Evolutionary conservation across 257 asterid genomes (phyloP).

Genomic region (Galeopsis tetrahit): DNA sequence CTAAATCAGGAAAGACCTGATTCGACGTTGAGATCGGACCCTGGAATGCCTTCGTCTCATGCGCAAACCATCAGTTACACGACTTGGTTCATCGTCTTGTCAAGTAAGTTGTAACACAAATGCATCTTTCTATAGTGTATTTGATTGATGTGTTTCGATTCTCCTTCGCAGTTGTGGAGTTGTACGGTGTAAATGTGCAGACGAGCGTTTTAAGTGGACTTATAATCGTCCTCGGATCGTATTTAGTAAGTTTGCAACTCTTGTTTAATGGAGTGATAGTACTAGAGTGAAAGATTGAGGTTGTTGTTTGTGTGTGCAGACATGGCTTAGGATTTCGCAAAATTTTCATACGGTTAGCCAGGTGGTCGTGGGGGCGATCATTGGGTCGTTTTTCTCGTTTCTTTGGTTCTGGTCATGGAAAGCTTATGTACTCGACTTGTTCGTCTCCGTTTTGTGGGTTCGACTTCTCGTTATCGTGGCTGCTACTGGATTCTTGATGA

Average conservation of each 20-base stretch:
- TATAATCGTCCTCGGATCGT: constrained; percentile 52
- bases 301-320: constrained; percentile 45
- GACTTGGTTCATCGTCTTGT: constrained; percentile 45
- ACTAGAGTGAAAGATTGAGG: background rate
- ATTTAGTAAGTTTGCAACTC: constrained; percentile 59
- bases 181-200: constrained; percentile 55
- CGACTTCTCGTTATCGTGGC: constrained; percentile 48
- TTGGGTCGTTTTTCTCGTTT: constrained; percentile 55
- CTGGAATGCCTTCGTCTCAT: constrained; percentile 97
- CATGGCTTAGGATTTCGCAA: constrained; percentile 88
- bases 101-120: constrained; percentile 45
- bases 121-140: too few relatives aligned
- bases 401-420: constrained; percentile 77
- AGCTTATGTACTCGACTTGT: constrained; percentile 46
- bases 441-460: constrained; percentile 49
- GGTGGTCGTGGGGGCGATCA: constrained; percentile 67
- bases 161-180: constrained; percentile 59
- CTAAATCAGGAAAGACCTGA: constrained; percentile 79
- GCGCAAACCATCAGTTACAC: constrained; percentile 69
- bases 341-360: constrained; percentile 69
- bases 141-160: background rate
- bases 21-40: constrained; percentile 68
- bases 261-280: too few relatives aligned
- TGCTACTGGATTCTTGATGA: constrained; percentile 36
- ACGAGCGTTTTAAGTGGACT: constrained; percentile 49